Evolutionary conservation across 768 basidiomycete species (phyloP), one percentile per base, ranked within the genome.

Genomic region (Boletus speciosus): DNA sequence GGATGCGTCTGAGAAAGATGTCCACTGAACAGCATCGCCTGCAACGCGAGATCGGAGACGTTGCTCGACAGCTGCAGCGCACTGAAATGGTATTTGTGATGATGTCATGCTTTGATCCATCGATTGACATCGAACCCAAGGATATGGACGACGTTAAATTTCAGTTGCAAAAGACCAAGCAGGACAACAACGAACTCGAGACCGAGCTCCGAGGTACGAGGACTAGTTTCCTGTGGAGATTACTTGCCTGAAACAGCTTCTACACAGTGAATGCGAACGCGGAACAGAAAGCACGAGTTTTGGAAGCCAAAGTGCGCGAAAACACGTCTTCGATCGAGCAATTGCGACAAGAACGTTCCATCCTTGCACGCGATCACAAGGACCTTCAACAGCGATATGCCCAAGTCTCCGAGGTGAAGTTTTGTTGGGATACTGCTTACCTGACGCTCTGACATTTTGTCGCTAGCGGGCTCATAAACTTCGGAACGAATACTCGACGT

Each of bases 101-200:
- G 6, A 35, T n/a, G 23, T 29, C 29, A 19, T 19, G 39, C 14
- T 36, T 49, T n/a, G 25, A 44, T 38, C 12, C 40, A 21, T 44
- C 23, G 12, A 32, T 23, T 56, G 42, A 62, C 56, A 40, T 19
- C n/a, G 6, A 47, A 29, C 12, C 23, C 23, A 60, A 92, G 89
- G 89, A 90, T 62, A 90, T 93, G 81, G 82, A 86, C 25, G 87
- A 86, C 47, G 81, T 93, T 40, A 85, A 82, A 58, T 69, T 78
- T 12, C 84, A 93, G 34, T 68, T 92, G 7, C 81, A 85, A 41
- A 77, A 76, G 51, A 74, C 82, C 68, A 93, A 90, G 70, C 81
- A 83, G 54, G 85, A 90, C 61, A 92, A 86, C 58, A 77, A 82
- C 25, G 81, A 82, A 19, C 74, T 93, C 27, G 90, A 92, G 67